These are phyloP conservation scores for Pythium aquatile DNA, from an alignment of 352 stramenopile genomes.

Conservation along the genomic window DNA sequence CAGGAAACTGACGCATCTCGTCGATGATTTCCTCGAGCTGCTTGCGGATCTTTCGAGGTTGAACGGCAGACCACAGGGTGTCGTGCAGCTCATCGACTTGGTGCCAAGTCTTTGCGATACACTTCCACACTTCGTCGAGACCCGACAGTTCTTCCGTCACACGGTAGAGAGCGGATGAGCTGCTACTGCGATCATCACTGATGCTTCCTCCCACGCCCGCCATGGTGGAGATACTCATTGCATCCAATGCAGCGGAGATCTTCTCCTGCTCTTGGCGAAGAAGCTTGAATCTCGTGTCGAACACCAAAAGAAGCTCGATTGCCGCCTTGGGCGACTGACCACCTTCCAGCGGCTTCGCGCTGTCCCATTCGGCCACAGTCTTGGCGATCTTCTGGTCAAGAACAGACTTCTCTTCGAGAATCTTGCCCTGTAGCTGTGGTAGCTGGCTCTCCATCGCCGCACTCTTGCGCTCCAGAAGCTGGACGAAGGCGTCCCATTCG, in stretches of 20 bases:
- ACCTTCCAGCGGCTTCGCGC: conserved; percentile 76
- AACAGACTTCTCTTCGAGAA: conserved; percentile 94
- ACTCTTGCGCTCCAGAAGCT: conserved; percentile 87
- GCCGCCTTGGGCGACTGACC: conserved; percentile 64
- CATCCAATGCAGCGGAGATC: conserved; percentile 94
- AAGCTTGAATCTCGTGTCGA: conserved; percentile 82
- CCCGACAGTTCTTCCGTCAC: conserved; percentile 92
- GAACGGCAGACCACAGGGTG: conserved; percentile 92
- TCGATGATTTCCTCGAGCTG: conserved; percentile 96
- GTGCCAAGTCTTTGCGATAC: conserved; percentile 88
- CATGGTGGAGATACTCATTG: conserved; percentile 87
- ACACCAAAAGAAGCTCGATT: conserved; percentile 81
- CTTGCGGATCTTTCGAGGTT: conserved; percentile 95
- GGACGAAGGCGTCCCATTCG: conserved; percentile 94
- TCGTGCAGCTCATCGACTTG: conserved; percentile 93
- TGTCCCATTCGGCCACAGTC: conserved; percentile 79
- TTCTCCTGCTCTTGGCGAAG: conserved; percentile 93
- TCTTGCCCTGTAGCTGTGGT: conserved; percentile 96
- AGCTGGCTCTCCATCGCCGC: conserved; percentile 96
- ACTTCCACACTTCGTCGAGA: conserved; percentile 98
- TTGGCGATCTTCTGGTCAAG: conserved; percentile 83
- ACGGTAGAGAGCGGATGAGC: conserved; percentile 62
- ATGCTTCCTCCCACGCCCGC: conserved; percentile 45
- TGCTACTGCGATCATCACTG: conserved; percentile 73
- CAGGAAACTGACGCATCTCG: conserved; percentile 94